Conservation (phyloP, 108 stramenopile species). For the Fragilariopsis cylindrus region DNA sequence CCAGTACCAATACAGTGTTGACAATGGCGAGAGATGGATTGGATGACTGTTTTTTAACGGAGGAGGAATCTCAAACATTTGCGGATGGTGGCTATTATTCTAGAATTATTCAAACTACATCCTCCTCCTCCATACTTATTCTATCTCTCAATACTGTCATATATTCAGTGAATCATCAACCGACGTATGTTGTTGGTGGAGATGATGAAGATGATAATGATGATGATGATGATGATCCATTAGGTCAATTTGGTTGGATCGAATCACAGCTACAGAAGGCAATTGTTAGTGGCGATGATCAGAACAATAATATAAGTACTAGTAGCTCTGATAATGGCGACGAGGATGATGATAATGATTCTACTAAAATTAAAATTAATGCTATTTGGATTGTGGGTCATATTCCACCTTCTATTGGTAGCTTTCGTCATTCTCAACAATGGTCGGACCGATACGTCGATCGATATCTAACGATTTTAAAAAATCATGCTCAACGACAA, state of each 20-base stretch:
- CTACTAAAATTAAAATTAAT: neutral
- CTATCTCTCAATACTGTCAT: slow-evolving; percentile 67
- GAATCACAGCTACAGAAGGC: slow-evolving; percentile 38
- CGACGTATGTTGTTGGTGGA: slow-evolving; percentile 8
- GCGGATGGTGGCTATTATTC: slow-evolving; percentile 60
- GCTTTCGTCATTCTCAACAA: slow-evolving; percentile 54
- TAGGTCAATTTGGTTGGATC: slow-evolving; percentile 67
- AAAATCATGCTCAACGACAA: neutral
- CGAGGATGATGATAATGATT: no score
- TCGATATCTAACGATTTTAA: slow-evolving; percentile 42
- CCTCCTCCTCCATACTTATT: slow-evolving; percentile 40
- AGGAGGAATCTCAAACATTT: slow-evolving; percentile 43
- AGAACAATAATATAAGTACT: neutral
- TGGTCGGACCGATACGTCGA: slow-evolving; percentile 60
- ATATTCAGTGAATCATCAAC: slow-evolving; percentile 44
- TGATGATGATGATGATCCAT: slow-evolving; percentile 51
- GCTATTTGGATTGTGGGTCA: slow-evolving; percentile 60
- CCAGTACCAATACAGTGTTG: slow-evolving; percentile 14
- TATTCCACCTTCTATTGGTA: slow-evolving; percentile 64
- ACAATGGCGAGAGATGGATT: slow-evolving; percentile 32
- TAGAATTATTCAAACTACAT: slow-evolving; percentile 22
- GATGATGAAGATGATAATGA: neutral
- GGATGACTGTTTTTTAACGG: slow-evolving; percentile 1
- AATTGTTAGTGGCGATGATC: neutral
- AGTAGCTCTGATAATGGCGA: neutral